Base-by-base conservation (phyloP, 176 grass and related monocot genomes). In the Eleusine indica region DNA sequence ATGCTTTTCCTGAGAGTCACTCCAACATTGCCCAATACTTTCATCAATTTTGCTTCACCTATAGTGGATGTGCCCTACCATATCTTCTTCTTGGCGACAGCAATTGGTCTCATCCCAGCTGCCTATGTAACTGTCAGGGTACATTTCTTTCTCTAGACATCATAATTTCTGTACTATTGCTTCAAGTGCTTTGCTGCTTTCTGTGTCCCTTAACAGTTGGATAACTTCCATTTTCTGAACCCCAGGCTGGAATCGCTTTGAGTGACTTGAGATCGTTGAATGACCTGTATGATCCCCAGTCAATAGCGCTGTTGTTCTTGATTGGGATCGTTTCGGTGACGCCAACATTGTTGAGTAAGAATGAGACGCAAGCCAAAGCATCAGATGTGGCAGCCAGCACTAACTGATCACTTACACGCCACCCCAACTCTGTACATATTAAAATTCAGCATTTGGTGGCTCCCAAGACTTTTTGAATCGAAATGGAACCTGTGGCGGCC, bases 1-100 rank as follows among this genome's bases (percentile, higher is more conserved):
- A 99, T 99, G 89, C 84, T 94, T 66, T 99, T 99, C 79, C 85
- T 98, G 54, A 90, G 96, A 89, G 87, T 99, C 43, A 99, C 96
- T 15, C 93, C 96, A 14, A 92, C 93, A 72, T 90, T 99, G 83
- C 96, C 96, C 54, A 96, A 99, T 77, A 99, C 96, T 52, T 99
- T 99, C 85, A 99, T 99, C 70, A 99, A 99, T 86, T 86, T 99
- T 15, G 91, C 96, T 74, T 99, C 96, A 39, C 96, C 96, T 15
- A 98, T 98, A 64, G 96, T 98, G 48, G 91, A 93, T 21, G 93
- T 98, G n/a, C 96, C 96, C 25, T 98, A 92, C 65, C 96, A 88
- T 82, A 94, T 87, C 46, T 98, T 98, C 76, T 78, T 98, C 75
- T 65, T 92, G 66, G 93, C 93, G 28, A 98, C 96, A 19, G 38